Percentiles rank a stretch among this genome's conserved stretches.
Conservation (phyloP, 148 eudicot species). For the Vaccinium darrowii region DNA sequence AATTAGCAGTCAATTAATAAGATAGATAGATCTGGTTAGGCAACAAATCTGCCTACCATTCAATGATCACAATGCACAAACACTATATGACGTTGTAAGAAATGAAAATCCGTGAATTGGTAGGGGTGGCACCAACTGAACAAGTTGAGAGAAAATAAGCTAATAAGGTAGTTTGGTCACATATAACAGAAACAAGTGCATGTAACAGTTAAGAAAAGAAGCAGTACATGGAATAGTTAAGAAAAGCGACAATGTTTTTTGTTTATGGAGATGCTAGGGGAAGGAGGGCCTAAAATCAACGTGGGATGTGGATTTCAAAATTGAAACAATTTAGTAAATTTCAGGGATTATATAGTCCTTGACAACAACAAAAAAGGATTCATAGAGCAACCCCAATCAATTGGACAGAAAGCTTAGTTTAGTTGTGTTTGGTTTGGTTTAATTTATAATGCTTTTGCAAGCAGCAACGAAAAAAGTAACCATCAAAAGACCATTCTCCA, state of each 20-base stretch:
- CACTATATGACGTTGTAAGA: neutral
- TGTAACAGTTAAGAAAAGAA: neutral
- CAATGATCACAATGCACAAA: neutral
- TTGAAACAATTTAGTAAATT: neutral
- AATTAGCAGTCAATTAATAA: neutral
- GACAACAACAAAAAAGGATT: neutral
- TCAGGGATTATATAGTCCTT: neutral
- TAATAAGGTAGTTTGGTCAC: neutral
- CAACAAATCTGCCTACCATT: neutral
- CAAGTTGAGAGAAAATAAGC: neutral
- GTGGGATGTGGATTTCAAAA: neutral
- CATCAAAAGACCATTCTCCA: neutral
- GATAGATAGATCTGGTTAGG: neutral
- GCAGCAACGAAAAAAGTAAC: neutral
- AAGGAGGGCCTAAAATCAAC: neutral
- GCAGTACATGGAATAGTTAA: neutral
- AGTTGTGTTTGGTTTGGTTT: neutral
- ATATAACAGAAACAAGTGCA: neutral
- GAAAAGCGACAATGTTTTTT: neutral
- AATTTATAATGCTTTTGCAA: neutral
- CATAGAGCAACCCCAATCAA: neutral
- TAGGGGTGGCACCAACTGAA: neutral
- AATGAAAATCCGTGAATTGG: neutral
- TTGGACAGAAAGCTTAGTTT: neutral
- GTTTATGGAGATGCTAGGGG: neutral